Conservation (phyloP, 2,329 filamentous ascomycete genomes). For the Magnaporthiopsis rhizophila region DNA sequence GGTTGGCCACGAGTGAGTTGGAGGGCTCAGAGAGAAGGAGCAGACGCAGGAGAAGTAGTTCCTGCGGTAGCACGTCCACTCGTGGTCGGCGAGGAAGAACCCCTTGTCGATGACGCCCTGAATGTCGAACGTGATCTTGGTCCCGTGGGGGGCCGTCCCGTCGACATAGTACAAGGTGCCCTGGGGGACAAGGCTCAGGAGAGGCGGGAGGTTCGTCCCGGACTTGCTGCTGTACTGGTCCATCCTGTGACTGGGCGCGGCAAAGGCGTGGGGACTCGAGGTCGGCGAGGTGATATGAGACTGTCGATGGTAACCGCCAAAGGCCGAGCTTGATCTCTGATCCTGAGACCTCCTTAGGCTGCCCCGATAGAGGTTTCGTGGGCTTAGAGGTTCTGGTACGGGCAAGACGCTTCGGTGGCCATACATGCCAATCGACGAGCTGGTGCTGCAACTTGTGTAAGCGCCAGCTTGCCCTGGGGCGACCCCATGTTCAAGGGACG, state of each 20-base stretch:
- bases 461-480: slow-evolving; percentile 14
- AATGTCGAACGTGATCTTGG: slow-evolving; percentile 62
- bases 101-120: slow-evolving; percentile 80
- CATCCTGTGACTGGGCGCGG: slow-evolving; percentile 38
- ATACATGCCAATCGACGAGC: slow-evolving; percentile 48
- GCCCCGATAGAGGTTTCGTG: slow-evolving; percentile 48
- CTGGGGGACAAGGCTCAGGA: slow-evolving; percentile 41
- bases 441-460: slow-evolving; percentile 35
- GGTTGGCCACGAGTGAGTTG: slow-evolving; percentile 11
- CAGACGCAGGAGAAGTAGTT: slow-evolving; percentile 88
- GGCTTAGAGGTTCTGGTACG: slow-evolving; percentile 39
- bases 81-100: slow-evolving; percentile 71
- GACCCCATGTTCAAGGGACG: not conserved
- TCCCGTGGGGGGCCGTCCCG: slow-evolving; percentile 26
- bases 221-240: slow-evolving; percentile 34
- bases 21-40: slow-evolving; percentile 62
- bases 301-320: slow-evolving; percentile 36
- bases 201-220: slow-evolving; percentile 42
- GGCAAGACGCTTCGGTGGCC: slow-evolving; percentile 45
- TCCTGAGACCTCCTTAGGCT: slow-evolving; percentile 39
- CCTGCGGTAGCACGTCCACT: slow-evolving; percentile 87
- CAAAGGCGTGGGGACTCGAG: slow-evolving; percentile 38
- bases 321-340: slow-evolving; percentile 45
- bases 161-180: slow-evolving; percentile 57
- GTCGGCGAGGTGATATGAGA: slow-evolving; percentile 48